phyloP scores from a whole-genome alignment of 1,284 basidiomycete genomes.

The Cystobasidium sp. region DNA sequence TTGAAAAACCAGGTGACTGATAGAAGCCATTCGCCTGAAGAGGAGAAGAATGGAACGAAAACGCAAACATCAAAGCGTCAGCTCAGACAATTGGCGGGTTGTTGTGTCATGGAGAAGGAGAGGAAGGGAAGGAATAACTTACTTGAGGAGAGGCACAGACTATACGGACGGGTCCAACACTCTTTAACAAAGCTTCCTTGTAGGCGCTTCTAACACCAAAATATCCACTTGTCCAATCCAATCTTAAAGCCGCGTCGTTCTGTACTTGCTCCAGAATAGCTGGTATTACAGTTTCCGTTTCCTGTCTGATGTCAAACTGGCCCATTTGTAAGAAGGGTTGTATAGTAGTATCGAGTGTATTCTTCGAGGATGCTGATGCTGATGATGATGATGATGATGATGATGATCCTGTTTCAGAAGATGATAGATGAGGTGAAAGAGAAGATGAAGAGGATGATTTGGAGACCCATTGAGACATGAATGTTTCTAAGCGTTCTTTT shows the following conservation, averaged over 20 bases:
- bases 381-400: neutral
- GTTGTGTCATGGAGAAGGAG: too few species aligned
- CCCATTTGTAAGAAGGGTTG: conserved; percentile 59
- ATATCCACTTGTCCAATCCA: conserved; percentile 89
- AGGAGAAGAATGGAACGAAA: neutral
- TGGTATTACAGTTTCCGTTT: conserved; percentile 55
- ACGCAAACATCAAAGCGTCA: neutral
- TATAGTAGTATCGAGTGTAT: conserved; percentile 50
- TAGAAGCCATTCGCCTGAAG: conserved; percentile 91
- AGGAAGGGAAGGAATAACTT: conserved; percentile 46
- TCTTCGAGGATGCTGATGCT: neutral
- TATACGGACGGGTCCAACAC: conserved; percentile 68
- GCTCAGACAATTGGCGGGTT: too few species aligned
- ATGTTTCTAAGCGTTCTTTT: neutral
- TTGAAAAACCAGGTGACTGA: conserved; percentile 82
- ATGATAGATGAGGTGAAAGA: neutral
- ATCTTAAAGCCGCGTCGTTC: conserved; percentile 46
- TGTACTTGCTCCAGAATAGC: conserved; percentile 60
- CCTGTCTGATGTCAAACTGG: conserved; percentile 56
- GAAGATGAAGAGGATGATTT: neutral
- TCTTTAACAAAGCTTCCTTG: conserved; percentile 70
- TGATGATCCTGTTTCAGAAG: neutral
- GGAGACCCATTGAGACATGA: conserved; percentile 12
- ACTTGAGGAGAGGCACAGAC: conserved; percentile 87
- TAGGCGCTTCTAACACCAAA: conserved; percentile 87